phyloP scores from a whole-genome alignment of 129 eudicot genomes.

The sunflower (Helianthus annuus) region DNA sequence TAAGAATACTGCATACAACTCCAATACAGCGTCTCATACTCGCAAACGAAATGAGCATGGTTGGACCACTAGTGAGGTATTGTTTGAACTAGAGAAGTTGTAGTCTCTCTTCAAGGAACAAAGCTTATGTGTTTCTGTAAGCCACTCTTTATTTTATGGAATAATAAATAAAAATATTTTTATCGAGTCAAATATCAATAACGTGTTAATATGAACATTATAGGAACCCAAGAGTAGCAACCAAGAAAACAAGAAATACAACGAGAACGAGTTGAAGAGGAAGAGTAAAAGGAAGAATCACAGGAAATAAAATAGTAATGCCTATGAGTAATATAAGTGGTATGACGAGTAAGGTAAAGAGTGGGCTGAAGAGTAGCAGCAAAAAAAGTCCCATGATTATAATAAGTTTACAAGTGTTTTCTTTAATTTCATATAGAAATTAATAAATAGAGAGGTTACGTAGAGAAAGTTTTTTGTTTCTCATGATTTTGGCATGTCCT shows the following conservation, averaged over 20 bases:
- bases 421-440: background rate
- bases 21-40: no score
- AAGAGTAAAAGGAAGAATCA: background rate
- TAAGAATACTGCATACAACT: no score
- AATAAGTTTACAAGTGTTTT: background rate
- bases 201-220: background rate
- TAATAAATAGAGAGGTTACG: background rate
- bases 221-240: background rate
- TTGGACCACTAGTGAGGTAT: background rate
- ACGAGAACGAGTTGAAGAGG: background rate
- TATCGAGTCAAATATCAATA: background rate
- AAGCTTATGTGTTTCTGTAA: background rate
- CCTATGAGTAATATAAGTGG: background rate
- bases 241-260: background rate
- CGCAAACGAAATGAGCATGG: no score
- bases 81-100: background rate
- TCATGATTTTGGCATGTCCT: background rate
- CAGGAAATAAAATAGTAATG: background rate
- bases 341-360: background rate
- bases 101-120: background rate
- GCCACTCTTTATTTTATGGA: background rate
- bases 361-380: background rate
- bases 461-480: background rate
- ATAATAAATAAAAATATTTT: background rate
- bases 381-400: conserved; percentile 3